A percentile compares a stretch with the other conserved stretches of the same genome.
These are phyloP conservation scores for Micractinium conductrix DNA, from an alignment of 139 green algal genomes.

Conservation along the genomic window DNA sequence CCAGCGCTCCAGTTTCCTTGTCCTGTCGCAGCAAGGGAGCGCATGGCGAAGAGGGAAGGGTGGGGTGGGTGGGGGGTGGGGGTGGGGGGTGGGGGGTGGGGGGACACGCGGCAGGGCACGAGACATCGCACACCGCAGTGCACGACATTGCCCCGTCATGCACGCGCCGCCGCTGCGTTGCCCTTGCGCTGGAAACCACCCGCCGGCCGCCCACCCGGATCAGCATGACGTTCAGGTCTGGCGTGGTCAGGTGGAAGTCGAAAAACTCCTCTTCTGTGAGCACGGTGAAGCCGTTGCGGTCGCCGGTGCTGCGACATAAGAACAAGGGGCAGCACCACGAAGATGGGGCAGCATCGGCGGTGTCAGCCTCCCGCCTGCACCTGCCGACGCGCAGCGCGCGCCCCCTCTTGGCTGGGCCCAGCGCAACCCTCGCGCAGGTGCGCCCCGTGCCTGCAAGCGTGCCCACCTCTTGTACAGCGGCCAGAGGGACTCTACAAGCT, in stretches of 20 bases:
- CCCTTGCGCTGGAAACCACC: neutral
- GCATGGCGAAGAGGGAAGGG: neutral
- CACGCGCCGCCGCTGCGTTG: neutral
- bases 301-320: slow-evolving; percentile 17
- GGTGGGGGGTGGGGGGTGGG: too few relatives aligned
- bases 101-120: too few relatives aligned
- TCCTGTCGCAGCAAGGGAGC: neutral
- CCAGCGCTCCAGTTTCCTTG: slow-evolving; percentile 7
- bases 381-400: too few relatives aligned
- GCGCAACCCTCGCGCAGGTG: too few relatives aligned
- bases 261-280: slow-evolving; percentile 45
- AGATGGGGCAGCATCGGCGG: too few relatives aligned
- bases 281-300: slow-evolving; percentile 53
- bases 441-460: too few relatives aligned
- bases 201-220: slow-evolving; percentile 1
- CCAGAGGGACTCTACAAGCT: slow-evolving; percentile 44
- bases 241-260: slow-evolving; percentile 47
- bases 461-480: slow-evolving; percentile 42
- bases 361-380: too few relatives aligned
- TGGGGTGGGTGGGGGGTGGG: too few relatives aligned
- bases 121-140: too few relatives aligned
- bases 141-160: neutral
- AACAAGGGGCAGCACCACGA: too few relatives aligned
- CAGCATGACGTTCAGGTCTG: slow-evolving; percentile 37
- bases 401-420: too few relatives aligned